Evolutionary conservation across 2,329 filamentous ascomycete species (phyloP).

Genomic region (Diaporthe batatas): DNA sequence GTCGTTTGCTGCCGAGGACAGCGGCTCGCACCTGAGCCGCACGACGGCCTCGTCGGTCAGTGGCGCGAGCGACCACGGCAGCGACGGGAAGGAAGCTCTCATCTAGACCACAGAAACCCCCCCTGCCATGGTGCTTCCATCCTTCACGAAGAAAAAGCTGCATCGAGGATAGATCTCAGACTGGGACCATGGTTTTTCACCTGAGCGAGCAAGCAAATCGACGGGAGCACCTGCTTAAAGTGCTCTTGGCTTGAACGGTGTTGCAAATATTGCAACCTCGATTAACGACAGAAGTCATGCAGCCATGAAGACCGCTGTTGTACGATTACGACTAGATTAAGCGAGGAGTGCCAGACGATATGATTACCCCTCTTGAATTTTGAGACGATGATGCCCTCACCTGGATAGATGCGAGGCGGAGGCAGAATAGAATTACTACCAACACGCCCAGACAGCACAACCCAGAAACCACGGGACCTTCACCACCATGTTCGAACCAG

Average conservation of each 20-base stretch:
- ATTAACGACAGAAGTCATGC: background rate
- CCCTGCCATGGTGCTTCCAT: too few species aligned
- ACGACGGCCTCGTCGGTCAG: conserved; percentile 24
- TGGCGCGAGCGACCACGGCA: conserved; percentile 8
- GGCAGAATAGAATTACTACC: background rate
- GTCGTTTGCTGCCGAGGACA: conserved; percentile 39
- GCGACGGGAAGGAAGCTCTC: conserved; percentile 7
- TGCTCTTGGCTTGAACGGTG: background rate
- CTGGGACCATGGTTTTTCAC: background rate
- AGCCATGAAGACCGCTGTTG: conserved; percentile 1
- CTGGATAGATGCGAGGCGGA: background rate
- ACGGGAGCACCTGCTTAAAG: background rate
- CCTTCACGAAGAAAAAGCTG: too few species aligned
- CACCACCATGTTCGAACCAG: too few species aligned
- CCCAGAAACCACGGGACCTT: background rate
- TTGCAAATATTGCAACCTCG: background rate
- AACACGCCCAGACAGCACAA: background rate
- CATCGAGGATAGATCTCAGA: too few species aligned
- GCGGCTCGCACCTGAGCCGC: conserved; percentile 25
- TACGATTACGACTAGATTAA: conserved; percentile 16
- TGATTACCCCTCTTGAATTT: conserved; percentile 1
- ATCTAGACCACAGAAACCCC: background rate
- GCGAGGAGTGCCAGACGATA: background rate
- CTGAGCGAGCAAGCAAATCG: background rate
- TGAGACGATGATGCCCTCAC: background rate